Evolutionary conservation across 352 stramenopile genomes (phyloP).

Genomic region (Phytophthora cryptogea): DNA sequence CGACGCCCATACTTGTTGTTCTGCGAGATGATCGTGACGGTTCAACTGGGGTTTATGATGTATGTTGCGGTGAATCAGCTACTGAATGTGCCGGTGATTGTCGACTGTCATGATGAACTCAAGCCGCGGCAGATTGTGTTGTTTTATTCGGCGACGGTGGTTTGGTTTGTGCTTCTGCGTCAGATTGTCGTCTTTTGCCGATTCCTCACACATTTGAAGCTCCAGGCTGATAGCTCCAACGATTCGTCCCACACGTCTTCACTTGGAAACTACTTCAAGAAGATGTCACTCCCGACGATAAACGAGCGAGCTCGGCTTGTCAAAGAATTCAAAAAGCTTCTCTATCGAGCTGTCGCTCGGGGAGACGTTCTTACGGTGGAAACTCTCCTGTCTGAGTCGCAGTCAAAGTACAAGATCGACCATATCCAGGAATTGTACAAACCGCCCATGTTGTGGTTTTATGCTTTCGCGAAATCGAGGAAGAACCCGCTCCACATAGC

Average conservation of each 20-base stretch:
- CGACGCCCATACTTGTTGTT: slow-evolving; percentile 68
- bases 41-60: slow-evolving; percentile 62
- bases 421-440: slow-evolving; percentile 48
- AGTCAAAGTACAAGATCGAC: slow-evolving; percentile 40
- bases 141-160: slow-evolving; percentile 62
- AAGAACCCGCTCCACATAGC: slow-evolving; percentile 84
- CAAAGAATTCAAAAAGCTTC: slow-evolving; percentile 60
- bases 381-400: slow-evolving; percentile 40
- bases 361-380: slow-evolving; percentile 52
- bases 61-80: slow-evolving; percentile 55
- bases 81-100: slow-evolving; percentile 47
- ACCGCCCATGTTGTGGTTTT: slow-evolving; percentile 61
- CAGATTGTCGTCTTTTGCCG: slow-evolving; percentile 75
- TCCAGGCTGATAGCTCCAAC: slow-evolving; percentile 69
- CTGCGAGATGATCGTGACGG: slow-evolving; percentile 64
- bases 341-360: slow-evolving; percentile 64
- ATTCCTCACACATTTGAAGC: slow-evolving; percentile 77
- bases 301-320: slow-evolving; percentile 34
- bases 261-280: slow-evolving; percentile 49
- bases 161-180: slow-evolving; percentile 61
- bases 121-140: slow-evolving; percentile 43
- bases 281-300: slow-evolving; percentile 34
- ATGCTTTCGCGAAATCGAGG: slow-evolving; percentile 60
- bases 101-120: slow-evolving; percentile 47
- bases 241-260: slow-evolving; percentile 69